Base-by-base conservation (phyloP, 2,329 filamentous ascomycete species). In the Hymenoscyphus repandus region DNA sequence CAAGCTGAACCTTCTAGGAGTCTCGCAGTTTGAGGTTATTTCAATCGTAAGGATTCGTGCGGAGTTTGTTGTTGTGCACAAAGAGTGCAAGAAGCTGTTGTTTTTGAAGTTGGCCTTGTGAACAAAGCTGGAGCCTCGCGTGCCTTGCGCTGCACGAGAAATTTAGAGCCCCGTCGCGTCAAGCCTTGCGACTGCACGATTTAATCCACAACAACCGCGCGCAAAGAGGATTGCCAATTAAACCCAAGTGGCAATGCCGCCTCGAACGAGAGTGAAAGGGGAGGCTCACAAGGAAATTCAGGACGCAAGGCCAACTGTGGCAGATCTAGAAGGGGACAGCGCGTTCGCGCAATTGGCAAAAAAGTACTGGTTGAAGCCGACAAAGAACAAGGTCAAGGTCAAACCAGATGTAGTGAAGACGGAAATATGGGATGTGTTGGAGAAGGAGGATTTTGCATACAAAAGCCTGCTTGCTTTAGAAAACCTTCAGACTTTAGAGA, bases 401-500 rank as follows among this genome's bases (percentile, higher is more conserved):
- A 92, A 88, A 62, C 76, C 77, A 45, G 86, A 95, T 57, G 82
- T 95, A 42, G 72, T 99, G 64, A 95, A 95, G 73, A 80, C 82
- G 60, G 83, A 88, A 64, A 84, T 99, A 51, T 99, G 92, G 90
- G 88, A 95, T 68, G 78, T 83, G 49, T 72, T 99, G 61, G 90
- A 96, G 70, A 83, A 84, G 58, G 87, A 90, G 49, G 78, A 80
- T 49, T 97, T 96, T 65, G 76, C 81, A 32, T 82, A 86, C 67
- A 86, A 83, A 66, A 86, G 86, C 5, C 77, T 99, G 18, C 74
- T 95, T 57, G 79, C 88, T 22, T 77, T 99, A 49, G 93, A 99
- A 70, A 92, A 90, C 61, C 71, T 97, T 61, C 93, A 96, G 72
- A 83, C 91, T 38, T 72, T 99, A 52, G 93, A 99, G 69, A 87